A percentile compares a stretch with the other conserved stretches of the same genome.
Conservation (phyloP, 805 yeast genomes). For the Kuraishia molischiana region DNA sequence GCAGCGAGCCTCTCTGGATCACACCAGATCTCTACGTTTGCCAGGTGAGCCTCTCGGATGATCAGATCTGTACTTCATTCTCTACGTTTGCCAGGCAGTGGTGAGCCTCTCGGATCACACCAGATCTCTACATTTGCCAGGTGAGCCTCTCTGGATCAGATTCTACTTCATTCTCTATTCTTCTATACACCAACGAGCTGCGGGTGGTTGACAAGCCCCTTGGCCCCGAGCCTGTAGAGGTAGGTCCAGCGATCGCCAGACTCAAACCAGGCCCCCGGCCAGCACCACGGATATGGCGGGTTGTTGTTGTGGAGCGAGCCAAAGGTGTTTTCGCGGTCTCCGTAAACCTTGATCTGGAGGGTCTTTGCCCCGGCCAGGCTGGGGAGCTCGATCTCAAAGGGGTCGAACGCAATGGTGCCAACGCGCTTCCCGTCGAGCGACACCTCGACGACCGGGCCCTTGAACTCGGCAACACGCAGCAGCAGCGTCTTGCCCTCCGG, state of each 20-base stretch:
- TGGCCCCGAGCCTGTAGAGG: background rate
- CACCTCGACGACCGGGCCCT: conserved; percentile 4
- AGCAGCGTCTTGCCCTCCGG: background rate
- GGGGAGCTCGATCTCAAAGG: background rate
- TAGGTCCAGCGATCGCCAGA: background rate
- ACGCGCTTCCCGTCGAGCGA: background rate
- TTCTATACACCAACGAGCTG: background rate
- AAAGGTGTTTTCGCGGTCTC: background rate
- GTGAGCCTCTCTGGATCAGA: too few relatives aligned
- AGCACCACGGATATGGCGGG: background rate
- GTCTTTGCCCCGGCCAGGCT: background rate
- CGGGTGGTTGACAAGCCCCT: background rate
- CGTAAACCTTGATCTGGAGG: background rate
- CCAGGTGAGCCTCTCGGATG: too few relatives aligned
- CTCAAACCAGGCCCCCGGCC: background rate
- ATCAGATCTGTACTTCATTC: too few relatives aligned
- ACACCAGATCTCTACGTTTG: too few relatives aligned
- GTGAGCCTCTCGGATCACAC: too few relatives aligned
- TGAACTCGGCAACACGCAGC: conserved; percentile 4
- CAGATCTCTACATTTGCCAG: too few relatives aligned
- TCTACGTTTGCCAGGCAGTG: too few relatives aligned
- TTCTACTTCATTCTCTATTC: too few relatives aligned
- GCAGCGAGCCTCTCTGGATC: too few relatives aligned
- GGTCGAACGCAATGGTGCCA: background rate
- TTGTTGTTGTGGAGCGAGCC: background rate